Conservation (phyloP, 2,329 filamentous ascomycete genomes). For the Curvularia sp. region DNA sequence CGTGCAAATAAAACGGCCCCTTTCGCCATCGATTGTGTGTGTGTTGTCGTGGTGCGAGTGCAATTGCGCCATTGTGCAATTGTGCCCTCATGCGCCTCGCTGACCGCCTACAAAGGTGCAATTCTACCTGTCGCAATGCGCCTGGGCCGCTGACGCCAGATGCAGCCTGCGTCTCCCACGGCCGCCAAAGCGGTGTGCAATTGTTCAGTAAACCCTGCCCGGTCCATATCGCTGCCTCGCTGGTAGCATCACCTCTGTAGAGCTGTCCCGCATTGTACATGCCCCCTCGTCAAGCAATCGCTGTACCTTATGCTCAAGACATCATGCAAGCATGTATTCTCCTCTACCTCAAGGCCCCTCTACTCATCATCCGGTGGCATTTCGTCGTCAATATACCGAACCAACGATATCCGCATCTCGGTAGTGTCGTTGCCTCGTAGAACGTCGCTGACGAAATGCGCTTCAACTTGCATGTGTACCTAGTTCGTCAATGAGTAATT, state of each 20-base stretch:
- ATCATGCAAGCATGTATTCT: neutral
- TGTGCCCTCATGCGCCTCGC: slow-evolving; percentile 9
- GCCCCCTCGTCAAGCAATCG: neutral
- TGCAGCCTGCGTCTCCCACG: neutral
- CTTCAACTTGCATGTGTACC: slow-evolving; percentile 97
- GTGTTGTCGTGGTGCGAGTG: slow-evolving; percentile 5
- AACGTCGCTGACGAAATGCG: slow-evolving; percentile 93
- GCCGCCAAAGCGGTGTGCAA: slow-evolving; percentile 7
- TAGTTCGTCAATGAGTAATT: slow-evolving; percentile 38
- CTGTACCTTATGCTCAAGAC: slow-evolving; percentile 1
- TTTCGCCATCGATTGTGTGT: slow-evolving; percentile 3
- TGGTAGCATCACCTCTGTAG: neutral
- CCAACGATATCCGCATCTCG: slow-evolving; percentile 91
- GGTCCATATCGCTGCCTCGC: slow-evolving; percentile 1
- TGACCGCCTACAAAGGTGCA: slow-evolving; percentile 11
- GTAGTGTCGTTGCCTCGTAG: slow-evolving; percentile 93
- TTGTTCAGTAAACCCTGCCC: neutral
- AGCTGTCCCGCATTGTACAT: neutral
- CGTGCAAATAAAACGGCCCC: neutral
- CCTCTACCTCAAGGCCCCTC: slow-evolving; percentile 27
- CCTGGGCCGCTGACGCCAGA: neutral
- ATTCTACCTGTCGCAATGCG: slow-evolving; percentile 12
- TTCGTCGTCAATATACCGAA: slow-evolving; percentile 97
- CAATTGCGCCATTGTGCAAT: slow-evolving; percentile 18
- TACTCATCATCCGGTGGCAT: slow-evolving; percentile 95